Evolutionary conservation across 352 stramenopile genomes (phyloP).

Genomic region (Phytopythium vexans): DNA sequence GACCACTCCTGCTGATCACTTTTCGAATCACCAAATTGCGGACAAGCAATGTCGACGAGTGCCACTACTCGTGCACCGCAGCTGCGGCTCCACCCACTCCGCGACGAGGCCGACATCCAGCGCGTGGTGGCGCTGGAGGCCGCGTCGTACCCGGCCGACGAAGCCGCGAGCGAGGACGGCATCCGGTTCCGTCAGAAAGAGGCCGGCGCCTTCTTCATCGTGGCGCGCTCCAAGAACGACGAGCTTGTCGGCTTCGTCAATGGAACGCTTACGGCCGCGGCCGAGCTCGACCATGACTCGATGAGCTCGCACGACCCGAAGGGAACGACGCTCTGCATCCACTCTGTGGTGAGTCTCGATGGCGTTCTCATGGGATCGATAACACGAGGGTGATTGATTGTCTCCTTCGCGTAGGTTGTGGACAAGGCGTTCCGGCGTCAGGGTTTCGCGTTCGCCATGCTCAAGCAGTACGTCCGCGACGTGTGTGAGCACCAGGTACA

Average conservation of each 20-base stretch:
- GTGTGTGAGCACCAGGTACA: conserved; percentile 30
- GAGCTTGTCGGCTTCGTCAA: conserved; percentile 89
- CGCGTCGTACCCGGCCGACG: conserved; percentile 79
- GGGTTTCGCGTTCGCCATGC: conserved; percentile 74
- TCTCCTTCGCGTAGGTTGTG: conserved; percentile 20
- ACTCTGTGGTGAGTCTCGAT: conserved; percentile 81
- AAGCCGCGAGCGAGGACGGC: conserved; percentile 73
- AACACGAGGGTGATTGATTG: too few relatives aligned
- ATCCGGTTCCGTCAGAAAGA: conserved; percentile 86
- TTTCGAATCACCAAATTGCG: too few relatives aligned
- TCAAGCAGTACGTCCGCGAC: conserved; percentile 74
- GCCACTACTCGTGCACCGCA: too few relatives aligned
- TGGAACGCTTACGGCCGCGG: conserved; percentile 57
- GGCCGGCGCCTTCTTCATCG: conserved; percentile 69
- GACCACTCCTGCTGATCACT: too few relatives aligned
- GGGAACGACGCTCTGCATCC: conserved; percentile 83
- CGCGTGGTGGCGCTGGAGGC: conserved; percentile 48
- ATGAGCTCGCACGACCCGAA: conserved; percentile 78
- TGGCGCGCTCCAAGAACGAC: conserved; percentile 19
- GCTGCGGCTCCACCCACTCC: too few relatives aligned
- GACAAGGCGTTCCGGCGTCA: conserved; percentile 57
- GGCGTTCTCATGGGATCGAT: too few relatives aligned
- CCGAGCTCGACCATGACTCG: conserved; percentile 58
- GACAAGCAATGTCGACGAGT: too few relatives aligned
- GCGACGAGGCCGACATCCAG: conserved; percentile 27